Conservation (phyloP, 2,329 filamentous ascomycete genomes). For the Penicillium sp. region DNA sequence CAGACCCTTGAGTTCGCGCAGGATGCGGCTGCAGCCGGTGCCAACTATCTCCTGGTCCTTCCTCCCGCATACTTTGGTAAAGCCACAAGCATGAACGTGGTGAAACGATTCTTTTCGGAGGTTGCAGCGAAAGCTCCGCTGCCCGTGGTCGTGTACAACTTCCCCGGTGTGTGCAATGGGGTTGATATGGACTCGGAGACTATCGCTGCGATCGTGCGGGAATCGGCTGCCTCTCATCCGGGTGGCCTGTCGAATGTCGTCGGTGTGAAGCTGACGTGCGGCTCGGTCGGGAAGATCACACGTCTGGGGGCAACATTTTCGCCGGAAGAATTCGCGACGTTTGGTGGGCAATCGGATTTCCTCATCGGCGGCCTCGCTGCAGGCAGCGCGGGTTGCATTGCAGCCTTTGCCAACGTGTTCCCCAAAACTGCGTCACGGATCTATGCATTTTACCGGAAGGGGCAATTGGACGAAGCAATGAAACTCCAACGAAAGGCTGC, state of each 20-base stretch:
- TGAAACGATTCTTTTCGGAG: constrained; percentile 59
- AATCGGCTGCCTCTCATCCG: constrained; percentile 30
- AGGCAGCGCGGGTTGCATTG: constrained; percentile 56
- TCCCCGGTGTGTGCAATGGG: constrained; percentile 65
- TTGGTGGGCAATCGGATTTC: constrained; percentile 71
- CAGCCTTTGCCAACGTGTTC: constrained; percentile 59
- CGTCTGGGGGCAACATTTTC: constrained; percentile 53
- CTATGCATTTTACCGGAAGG: constrained; percentile 60
- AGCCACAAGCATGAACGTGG: constrained; percentile 55
- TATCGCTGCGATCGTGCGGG: constrained; percentile 53
- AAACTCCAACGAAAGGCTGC: constrained; percentile 61
- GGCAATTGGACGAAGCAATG: constrained; percentile 59
- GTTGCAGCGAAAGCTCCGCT: constrained; percentile 52
- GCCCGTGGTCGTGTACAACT: constrained; percentile 65
- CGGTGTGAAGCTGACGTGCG: constrained; percentile 65
- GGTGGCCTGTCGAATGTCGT: constrained; percentile 51
- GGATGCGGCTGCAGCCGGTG: constrained; percentile 61
- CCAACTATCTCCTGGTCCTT: constrained; percentile 60
- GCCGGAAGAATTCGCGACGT: constrained; percentile 61
- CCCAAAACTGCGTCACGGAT: constrained; percentile 57
- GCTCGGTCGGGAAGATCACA: constrained; percentile 58
- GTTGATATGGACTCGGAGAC: constrained; percentile 65
- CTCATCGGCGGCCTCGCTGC: constrained; percentile 55
- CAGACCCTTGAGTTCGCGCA: constrained; percentile 59
- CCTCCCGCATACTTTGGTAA: constrained; percentile 65